These are phyloP conservation scores for Dentipellis fragilis DNA, from an alignment of 768 basidiomycete genomes.

Conservation along the genomic window DNA sequence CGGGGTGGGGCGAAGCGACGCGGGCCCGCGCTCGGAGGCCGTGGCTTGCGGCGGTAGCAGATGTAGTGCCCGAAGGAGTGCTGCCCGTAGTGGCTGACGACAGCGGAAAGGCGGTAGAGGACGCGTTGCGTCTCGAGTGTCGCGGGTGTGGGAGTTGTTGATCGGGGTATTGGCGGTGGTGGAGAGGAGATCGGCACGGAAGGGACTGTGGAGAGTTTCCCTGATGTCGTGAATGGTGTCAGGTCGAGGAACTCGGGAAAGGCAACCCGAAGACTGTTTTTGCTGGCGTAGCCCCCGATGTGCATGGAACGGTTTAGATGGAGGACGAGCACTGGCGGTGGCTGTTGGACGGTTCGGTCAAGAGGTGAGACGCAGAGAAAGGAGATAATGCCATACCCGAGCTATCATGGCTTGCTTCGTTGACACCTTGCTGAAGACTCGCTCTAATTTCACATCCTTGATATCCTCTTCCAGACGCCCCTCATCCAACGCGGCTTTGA, in stretches of 20 bases:
- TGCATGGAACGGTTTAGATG: constrained; percentile 91
- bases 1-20: constrained; percentile 31
- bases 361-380: neutral
- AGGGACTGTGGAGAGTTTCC: constrained; percentile 61
- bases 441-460: constrained; percentile 72
- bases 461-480: constrained; percentile 79
- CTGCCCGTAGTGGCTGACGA: constrained; percentile 88
- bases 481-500: constrained; percentile 57
- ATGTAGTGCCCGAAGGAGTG: constrained; percentile 95
- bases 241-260: constrained; percentile 89
- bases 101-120: constrained; percentile 77
- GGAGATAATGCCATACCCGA: constrained; percentile 67
- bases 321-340: constrained; percentile 77
- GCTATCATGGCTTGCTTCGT: constrained; percentile 92
- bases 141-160: constrained; percentile 48
- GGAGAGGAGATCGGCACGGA: constrained; percentile 64
- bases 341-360: constrained; percentile 29
- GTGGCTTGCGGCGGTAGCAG: constrained; percentile 79
- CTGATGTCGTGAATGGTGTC: constrained; percentile 79
- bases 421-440: constrained; percentile 60
- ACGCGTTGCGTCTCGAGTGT: constrained; percentile 35
- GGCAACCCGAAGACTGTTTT: constrained; percentile 72
- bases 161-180: constrained; percentile 33
- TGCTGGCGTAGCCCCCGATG: constrained; percentile 63
- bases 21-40: constrained; percentile 27